Conservation (phyloP, 305 asterid genomes). For the Fraxinus angustifolia region DNA sequence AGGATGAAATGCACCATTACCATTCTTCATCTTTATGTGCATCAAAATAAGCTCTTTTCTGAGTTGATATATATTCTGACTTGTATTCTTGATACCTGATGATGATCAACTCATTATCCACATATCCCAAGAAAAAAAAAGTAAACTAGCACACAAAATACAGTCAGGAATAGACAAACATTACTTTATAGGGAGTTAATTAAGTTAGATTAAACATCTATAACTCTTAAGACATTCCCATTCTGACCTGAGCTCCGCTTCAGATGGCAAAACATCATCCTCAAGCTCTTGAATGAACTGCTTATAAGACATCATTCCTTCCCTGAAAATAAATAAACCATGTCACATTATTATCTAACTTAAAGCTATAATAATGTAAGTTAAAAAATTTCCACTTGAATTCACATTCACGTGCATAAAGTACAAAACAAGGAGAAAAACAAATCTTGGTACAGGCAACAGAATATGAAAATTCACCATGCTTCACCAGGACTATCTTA, state of each 20-base stretch:
- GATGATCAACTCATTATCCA: constrained; percentile 18
- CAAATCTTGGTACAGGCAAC: not conserved
- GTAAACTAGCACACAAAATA: not conserved
- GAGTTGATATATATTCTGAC: constrained; percentile 83
- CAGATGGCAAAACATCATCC: constrained; percentile 94
- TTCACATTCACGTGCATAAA: constrained; percentile 14
- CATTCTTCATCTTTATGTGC: constrained; percentile 96
- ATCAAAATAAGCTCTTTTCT: constrained; percentile 74
- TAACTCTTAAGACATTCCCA: constrained; percentile 14
- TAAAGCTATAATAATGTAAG: not conserved
- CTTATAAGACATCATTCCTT: constrained; percentile 99
- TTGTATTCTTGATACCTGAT: constrained; percentile 91
- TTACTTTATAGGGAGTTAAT: not conserved
- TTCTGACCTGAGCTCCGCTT: constrained; percentile 93
- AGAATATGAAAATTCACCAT: not conserved
- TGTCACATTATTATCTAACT: constrained; percentile 13
- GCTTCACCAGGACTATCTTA: not conserved
- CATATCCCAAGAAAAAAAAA: constrained; percentile 1
- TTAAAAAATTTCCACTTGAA: not conserved
- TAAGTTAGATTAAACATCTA: constrained; percentile 20
- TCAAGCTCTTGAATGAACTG: constrained; percentile 99
- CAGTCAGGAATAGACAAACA: not conserved
- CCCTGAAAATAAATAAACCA: constrained; percentile 44
- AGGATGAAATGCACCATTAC: constrained; percentile 62
- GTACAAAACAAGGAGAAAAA: not conserved